Conservation (phyloP, 768 basidiomycete species). For the Rhizopogon roseolus region DNA sequence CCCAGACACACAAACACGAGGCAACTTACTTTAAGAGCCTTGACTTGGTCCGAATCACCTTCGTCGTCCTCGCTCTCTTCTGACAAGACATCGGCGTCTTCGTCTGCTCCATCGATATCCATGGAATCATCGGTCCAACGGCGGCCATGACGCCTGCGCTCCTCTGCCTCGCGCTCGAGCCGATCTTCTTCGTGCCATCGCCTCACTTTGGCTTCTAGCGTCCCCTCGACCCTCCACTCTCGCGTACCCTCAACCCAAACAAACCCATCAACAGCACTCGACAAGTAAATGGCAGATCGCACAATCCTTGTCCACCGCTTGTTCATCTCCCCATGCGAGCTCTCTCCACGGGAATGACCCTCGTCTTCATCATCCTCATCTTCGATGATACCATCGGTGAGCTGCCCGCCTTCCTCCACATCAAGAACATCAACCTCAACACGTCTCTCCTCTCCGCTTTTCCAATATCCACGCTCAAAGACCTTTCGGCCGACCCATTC, state of each 20-base stretch:
- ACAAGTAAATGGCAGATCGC: constrained; percentile 65
- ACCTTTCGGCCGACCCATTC: constrained; percentile 92
- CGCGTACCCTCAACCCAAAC: constrained; percentile 54
- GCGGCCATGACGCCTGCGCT: constrained; percentile 53
- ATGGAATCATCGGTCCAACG: constrained; percentile 66
- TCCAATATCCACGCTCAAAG: constrained; percentile 95
- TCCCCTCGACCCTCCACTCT: constrained; percentile 61
- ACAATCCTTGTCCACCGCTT: constrained; percentile 74
- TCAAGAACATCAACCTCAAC: constrained; percentile 80
- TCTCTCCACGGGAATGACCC: constrained; percentile 16
- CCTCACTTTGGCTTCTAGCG: constrained; percentile 61
- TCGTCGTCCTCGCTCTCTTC: constrained; percentile 50
- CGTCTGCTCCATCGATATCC: constrained; percentile 63
- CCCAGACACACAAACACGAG: not conserved
- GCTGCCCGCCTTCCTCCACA: constrained; percentile 47
- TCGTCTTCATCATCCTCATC: constrained; percentile 62
- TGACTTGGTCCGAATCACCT: constrained; percentile 67
- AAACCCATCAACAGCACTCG: constrained; percentile 72
- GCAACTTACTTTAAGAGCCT: constrained; percentile 67
- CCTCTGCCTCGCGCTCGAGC: constrained; percentile 64
- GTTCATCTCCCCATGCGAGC: constrained; percentile 29
- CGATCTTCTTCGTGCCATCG: constrained; percentile 69
- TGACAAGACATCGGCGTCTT: constrained; percentile 41
- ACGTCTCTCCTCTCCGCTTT: constrained; percentile 58
- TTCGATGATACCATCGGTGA: constrained; percentile 78